Base-by-base conservation (phyloP, 768 basidiomycete genomes). In the Hysterangium stoloniferum region DNA sequence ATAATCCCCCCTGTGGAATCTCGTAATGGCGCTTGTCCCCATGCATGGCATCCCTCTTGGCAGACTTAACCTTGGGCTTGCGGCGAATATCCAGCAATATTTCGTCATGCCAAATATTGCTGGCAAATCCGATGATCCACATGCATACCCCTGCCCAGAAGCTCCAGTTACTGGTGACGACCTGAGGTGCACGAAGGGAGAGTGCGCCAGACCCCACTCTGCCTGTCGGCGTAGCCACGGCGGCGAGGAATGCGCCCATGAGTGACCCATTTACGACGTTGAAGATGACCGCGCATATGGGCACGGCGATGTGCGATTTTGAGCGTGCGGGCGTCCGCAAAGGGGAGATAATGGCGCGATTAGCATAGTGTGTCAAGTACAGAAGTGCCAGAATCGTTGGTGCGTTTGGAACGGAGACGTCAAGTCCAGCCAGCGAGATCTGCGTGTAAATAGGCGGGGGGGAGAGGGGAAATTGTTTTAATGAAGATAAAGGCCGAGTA, bases 101-200 rank as follows among this genome's bases (percentile, higher is more conserved):
- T 63, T 96, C 93, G 67, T 98, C 95, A 64, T 96, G 93, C 29
- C 76, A 69, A 28, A 96, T 69, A 65, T 98, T 98, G 0, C 90
- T 88, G 0, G 62, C 67, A 36, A 93, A 74, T 0, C 95, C 95
- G 0, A 68, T 29, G 0, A 71, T 69, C 86, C 90, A 97, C 2
- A 93, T 59, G 0, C 52, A 59, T 11, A 87, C 59, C 2, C 87
- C 88, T 3, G 66, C 32, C 70, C 79, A 82, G 67, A 91, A 92
- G 28, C 50, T 48, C 27, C 38, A 25, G 33, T 37, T 29, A n/a
- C 49, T 22, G 1, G 58, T 59, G 13, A 73, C 64, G 6, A 67
- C 66, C 11, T 51, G 28, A 43, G 54, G 62, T 15, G 17, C 25
- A n/a, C 40, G 40, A 25, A 7, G 25, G 20, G 32, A 37, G 6